phyloP scores from a whole-genome alignment of 2,329 filamentous ascomycete species.

The Sporothrix variecibatus region DNA sequence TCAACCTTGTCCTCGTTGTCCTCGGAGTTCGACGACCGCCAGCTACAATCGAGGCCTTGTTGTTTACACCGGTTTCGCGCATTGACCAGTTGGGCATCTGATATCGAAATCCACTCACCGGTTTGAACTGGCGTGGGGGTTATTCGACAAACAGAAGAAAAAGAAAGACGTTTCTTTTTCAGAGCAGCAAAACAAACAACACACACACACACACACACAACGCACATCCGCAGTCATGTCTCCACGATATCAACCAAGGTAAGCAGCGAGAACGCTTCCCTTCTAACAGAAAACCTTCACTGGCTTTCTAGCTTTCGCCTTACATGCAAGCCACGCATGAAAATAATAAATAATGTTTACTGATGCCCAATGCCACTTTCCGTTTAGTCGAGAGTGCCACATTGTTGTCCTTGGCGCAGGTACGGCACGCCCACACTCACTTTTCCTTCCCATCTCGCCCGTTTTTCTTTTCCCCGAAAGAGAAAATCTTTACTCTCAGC shows the following conservation, averaged over 20 bases:
- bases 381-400: constrained; percentile 70
- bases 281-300: not conserved
- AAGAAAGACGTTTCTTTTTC: not conserved
- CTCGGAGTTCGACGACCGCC: not conserved
- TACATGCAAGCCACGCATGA: not conserved
- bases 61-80: constrained; percentile 5
- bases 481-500: not conserved
- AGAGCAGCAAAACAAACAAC: not conserved
- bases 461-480: constrained; percentile 22
- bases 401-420: constrained; percentile 81
- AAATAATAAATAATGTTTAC: not conserved
- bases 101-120: not conserved
- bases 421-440: constrained; percentile 44
- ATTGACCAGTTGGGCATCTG: constrained; percentile 20
- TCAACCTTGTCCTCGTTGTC: not conserved
- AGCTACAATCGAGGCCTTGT: not conserved
- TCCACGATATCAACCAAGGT: constrained; percentile 27
- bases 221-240: constrained; percentile 25
- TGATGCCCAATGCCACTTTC: constrained; percentile 21
- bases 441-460: not conserved
- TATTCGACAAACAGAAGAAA: not conserved
- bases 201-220: not conserved
- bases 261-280: not conserved
- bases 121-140: constrained; percentile 7
- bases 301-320: not conserved